Conservation (phyloP, 192 early-diverging fungal genomes). For the Chytriomyces sp. region DNA sequence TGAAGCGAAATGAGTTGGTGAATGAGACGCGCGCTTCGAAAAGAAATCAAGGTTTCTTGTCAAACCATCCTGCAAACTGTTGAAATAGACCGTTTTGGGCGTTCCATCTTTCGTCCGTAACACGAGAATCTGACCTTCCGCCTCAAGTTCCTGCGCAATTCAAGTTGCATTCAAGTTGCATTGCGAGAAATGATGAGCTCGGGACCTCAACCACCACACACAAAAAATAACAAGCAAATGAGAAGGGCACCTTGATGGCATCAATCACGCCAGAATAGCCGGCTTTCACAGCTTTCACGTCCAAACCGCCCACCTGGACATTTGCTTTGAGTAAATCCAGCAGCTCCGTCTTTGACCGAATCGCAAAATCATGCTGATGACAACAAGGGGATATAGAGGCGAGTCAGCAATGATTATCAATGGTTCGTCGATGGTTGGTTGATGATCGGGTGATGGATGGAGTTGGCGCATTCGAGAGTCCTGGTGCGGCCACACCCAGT, state of each 20-base stretch:
- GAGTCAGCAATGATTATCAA: too few relatives aligned
- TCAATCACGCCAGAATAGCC: constrained; percentile 26
- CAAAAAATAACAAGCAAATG: background rate
- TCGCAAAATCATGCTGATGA: constrained; percentile 16
- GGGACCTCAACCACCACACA: background rate
- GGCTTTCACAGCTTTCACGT: constrained; percentile 28
- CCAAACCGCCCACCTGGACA: constrained; percentile 17
- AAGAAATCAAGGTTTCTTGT: too few relatives aligned
- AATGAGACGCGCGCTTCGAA: too few relatives aligned
- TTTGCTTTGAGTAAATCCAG: constrained; percentile 26
- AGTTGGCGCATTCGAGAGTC: too few relatives aligned
- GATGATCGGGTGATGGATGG: too few relatives aligned
- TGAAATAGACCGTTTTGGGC: constrained; percentile 29
- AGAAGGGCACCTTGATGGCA: constrained; percentile 24
- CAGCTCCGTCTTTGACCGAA: constrained; percentile 22
- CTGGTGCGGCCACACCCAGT: too few relatives aligned
- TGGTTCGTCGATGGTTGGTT: too few relatives aligned
- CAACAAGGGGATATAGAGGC: background rate
- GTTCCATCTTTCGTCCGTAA: constrained; percentile 27
- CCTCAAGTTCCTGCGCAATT: constrained; percentile 23
- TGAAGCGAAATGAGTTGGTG: too few relatives aligned
- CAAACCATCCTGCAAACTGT: constrained; percentile 24
- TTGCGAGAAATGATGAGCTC: background rate
- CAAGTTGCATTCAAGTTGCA: too few relatives aligned
- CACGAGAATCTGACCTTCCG: constrained; percentile 23